Conservation (phyloP, 306 rosid species). For the Quercus parvula region DNA sequence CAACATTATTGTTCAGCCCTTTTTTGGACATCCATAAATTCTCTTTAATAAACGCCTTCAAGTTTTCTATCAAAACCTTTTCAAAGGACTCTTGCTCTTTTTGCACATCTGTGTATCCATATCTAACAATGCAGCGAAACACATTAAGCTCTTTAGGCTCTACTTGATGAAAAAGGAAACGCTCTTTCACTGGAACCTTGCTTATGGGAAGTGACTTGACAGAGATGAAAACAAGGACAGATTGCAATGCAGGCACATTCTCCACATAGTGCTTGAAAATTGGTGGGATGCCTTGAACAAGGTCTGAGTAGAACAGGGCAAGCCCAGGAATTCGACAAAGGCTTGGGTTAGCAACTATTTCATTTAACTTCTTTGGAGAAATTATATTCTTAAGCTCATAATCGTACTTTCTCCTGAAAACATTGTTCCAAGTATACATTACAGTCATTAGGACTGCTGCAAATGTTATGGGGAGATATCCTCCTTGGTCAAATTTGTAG, state of each 20-base stretch:
- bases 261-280: conserved; percentile 64
- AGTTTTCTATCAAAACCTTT: conserved; percentile 38
- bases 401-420: conserved; percentile 54
- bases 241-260: conserved; percentile 69
- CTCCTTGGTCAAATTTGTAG: conserved; percentile 82
- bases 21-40: conserved; percentile 14
- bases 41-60: conserved; percentile 40
- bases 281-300: conserved; percentile 89
- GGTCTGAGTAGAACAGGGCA: conserved; percentile 75
- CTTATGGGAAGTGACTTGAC: conserved; percentile 72
- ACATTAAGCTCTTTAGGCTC: conserved; percentile 54
- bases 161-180: conserved; percentile 55
- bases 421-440: conserved; percentile 75
- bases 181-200: conserved; percentile 52
- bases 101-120: conserved; percentile 62
- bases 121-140: conserved; percentile 64
- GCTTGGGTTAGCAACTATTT: conserved; percentile 13
- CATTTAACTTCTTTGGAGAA: conserved; percentile 44
- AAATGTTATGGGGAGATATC: conserved; percentile 76
- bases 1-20: background rate
- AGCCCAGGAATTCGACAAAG: conserved; percentile 49
- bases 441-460: conserved; percentile 46
- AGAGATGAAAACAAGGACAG: conserved; percentile 59
- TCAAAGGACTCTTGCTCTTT: conserved; percentile 63
- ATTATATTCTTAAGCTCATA: conserved; percentile 56